Base-by-base conservation (phyloP, 2,329 filamentous ascomycete species). In the Zalaria sp. region DNA sequence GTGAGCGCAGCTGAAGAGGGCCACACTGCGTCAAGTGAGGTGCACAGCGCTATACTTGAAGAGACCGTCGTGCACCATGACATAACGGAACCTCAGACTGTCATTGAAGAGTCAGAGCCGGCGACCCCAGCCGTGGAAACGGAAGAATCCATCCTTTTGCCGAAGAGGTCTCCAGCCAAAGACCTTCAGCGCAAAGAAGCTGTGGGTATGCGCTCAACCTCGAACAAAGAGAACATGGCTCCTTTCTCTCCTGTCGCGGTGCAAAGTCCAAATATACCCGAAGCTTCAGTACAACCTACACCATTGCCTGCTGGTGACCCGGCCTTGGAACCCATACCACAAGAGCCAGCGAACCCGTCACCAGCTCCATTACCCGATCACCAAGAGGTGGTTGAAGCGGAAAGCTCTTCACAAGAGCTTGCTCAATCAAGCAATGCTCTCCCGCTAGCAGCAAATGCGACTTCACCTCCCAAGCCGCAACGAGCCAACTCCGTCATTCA, bases 181-280 rank as follows among this genome's bases (percentile, higher is more conserved):
- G 42, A 49, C 25, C 41, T 44, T 2, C 43, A 53, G 5, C 49
- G 50, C 27, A 51, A 49, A n/a, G 52, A 55, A 8, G 49, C 45
- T 25, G 46, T 48, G 3, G 46, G 44, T 27, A 54, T 52, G 42
- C 49, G 53, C 31, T 53, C 52, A 4, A 54, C 51, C 11, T 55
- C 53, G 37, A 56, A 57, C 43, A 56, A 57, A 43, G 54, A 57
- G 45, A 57, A 57, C 29, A 47, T 55, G n/a, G 45, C 50, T 27
- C 54, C 54, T 3, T 29, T 46, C 7, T 49, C 48, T 39, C 49
- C 45, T 34, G 43, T 28, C 7, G 26, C 34, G 5, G 2, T n/a
- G 7, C 7, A n/a, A 32, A 32, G 29, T 32, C 29, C 29, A 7
- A n/a, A 7, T 32, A 32, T 32, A n/a, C 29, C 18, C 18, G 18